Conservation (phyloP, 106 monocot genomes). For the Allium sativum region DNA sequence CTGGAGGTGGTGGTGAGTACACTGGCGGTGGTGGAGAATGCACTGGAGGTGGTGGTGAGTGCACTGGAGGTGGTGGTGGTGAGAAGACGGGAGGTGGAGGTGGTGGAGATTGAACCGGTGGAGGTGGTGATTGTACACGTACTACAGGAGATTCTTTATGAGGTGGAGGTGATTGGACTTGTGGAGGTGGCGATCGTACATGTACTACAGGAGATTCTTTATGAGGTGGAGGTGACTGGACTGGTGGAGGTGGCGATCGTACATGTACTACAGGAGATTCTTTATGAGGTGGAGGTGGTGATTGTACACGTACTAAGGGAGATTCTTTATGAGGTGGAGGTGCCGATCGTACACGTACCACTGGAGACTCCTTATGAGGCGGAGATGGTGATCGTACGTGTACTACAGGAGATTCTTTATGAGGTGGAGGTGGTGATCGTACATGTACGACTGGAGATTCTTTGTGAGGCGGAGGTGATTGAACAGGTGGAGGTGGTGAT, state of each 20-base stretch:
- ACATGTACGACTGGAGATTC: background rate
- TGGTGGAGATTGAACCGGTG: background rate
- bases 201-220: background rate
- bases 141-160: background rate
- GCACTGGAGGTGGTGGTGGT: slow-evolving; percentile 2
- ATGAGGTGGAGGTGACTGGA: background rate
- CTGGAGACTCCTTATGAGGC: background rate
- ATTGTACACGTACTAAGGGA: background rate
- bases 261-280: background rate
- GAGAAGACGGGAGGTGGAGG: background rate
- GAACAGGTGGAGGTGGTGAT: background rate
- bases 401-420: background rate
- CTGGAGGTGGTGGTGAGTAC: background rate
- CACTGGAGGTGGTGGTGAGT: background rate
- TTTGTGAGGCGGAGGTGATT: background rate
- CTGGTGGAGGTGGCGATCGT: background rate
- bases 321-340: background rate
- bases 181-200: background rate
- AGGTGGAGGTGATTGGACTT: background rate
- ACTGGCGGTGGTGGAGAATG: background rate
- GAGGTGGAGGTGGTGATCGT: background rate
- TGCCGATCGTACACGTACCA: background rate
- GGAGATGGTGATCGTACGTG: slow-evolving; percentile 2
- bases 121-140: background rate
- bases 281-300: background rate